Percentiles rank a stretch among this genome's conserved stretches.
phyloP scores from a whole-genome alignment of 2,329 filamentous ascomycete species.

The Colletotrichum sp. region DNA sequence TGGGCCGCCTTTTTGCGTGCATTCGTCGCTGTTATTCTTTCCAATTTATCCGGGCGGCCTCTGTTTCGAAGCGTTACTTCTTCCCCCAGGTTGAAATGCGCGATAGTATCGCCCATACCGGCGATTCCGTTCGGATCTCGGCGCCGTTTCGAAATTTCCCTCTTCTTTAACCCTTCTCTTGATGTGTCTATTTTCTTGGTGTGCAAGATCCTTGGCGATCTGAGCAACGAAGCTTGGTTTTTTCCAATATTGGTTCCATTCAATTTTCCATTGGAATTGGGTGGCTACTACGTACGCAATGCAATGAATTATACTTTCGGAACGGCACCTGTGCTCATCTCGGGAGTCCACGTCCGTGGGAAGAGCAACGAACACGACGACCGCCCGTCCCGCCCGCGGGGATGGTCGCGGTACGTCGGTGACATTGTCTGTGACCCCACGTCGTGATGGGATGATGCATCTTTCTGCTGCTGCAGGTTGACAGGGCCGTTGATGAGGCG shows the following conservation, averaged over 20 bases:
- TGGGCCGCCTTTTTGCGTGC: neutral
- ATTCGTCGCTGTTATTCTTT: neutral
- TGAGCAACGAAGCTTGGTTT: neutral
- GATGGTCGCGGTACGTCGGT: neutral
- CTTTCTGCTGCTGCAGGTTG: neutral
- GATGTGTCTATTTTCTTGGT: neutral
- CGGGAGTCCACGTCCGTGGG: neutral
- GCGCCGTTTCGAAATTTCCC: neutral
- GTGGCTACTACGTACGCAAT: neutral
- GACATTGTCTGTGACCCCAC: neutral
- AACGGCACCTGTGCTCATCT: neutral
- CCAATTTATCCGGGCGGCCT: neutral
- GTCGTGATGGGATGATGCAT: neutral
- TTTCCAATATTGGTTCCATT: neutral
- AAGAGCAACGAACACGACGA: neutral
- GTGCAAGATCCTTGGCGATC: neutral
- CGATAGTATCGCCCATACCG: neutral
- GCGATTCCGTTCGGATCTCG: neutral
- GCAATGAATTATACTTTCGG: slow-evolving; percentile 4
- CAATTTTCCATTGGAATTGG: neutral
- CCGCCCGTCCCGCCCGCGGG: neutral
- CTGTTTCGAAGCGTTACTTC: neutral
- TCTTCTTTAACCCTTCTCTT: neutral
- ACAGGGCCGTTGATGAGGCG: neutral
- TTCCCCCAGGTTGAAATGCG: neutral